These are phyloP conservation scores for Aspergillus versicolor DNA, from an alignment of 2,329 filamentous ascomycete species.

Conservation along the genomic window DNA sequence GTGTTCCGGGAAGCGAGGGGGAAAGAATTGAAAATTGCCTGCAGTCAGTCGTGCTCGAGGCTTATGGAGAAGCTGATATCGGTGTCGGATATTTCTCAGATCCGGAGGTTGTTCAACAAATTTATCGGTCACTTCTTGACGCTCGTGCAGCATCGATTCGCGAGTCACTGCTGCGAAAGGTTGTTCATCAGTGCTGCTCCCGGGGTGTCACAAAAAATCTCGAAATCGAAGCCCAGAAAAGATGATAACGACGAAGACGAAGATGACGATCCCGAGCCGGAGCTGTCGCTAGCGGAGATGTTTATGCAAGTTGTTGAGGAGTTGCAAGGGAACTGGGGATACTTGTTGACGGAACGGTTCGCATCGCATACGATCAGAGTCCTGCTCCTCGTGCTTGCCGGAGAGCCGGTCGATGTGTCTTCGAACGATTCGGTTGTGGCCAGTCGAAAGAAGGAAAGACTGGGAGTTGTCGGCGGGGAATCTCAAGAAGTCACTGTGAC, in stretches of 20 bases:
- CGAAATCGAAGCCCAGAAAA: constrained; percentile 38
- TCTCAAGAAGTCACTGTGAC: constrained; percentile 51
- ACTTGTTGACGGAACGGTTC: constrained; percentile 80
- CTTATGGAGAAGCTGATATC: constrained; percentile 89
- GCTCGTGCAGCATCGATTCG: constrained; percentile 91
- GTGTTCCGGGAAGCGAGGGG: constrained; percentile 83
- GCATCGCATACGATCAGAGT: constrained; percentile 89
- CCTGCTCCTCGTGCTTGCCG: constrained; percentile 80
- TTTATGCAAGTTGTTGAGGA: constrained; percentile 83
- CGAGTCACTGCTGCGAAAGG: constrained; percentile 94
- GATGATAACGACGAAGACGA: background rate
- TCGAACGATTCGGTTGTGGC: constrained; percentile 73
- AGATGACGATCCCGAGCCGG: constrained; percentile 21
- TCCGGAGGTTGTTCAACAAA: constrained; percentile 81
- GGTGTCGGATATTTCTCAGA: constrained; percentile 72
- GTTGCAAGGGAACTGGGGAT: constrained; percentile 79
- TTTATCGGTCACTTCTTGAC: constrained; percentile 86
- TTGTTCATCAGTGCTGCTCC: constrained; percentile 83
- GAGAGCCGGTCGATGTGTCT: constrained; percentile 70
- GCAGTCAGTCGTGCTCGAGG: constrained; percentile 91
- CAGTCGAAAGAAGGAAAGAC: constrained; percentile 88
- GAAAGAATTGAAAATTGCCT: constrained; percentile 94
- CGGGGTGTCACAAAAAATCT: constrained; percentile 71
- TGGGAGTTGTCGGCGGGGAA: constrained; percentile 59
- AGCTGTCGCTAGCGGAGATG: constrained; percentile 70